Evolutionary conservation across 352 stramenopile species (phyloP).

Genomic region (Pythium utonaiense): DNA sequence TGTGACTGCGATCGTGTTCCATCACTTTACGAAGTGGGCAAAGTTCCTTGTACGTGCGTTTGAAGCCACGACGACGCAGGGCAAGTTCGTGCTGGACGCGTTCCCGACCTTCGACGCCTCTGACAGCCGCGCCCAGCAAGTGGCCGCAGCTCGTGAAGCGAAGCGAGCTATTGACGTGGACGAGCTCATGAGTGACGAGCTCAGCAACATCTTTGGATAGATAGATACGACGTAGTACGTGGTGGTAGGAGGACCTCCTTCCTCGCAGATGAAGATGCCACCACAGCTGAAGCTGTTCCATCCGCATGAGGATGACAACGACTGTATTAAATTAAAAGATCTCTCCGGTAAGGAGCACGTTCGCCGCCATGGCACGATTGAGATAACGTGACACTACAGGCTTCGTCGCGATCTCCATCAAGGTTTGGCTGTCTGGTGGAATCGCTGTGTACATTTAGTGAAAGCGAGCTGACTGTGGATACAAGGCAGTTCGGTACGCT

Average conservation of each 20-base stretch:
- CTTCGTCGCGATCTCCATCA: not conserved
- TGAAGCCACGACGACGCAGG: slow-evolving; percentile 60
- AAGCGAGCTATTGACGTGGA: slow-evolving; percentile 43
- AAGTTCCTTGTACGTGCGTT: slow-evolving; percentile 55
- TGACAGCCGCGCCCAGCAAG: slow-evolving; percentile 20
- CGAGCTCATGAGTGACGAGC: slow-evolving; percentile 32
- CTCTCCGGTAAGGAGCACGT: not conserved
- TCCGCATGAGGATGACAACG: not conserved
- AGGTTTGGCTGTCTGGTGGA: not conserved
- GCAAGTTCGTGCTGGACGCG: slow-evolving; percentile 73
- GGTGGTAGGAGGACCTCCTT: no score
- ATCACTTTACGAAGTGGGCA: slow-evolving; percentile 63
- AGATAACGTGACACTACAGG: not conserved
- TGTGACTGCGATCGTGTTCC: slow-evolving; percentile 56
- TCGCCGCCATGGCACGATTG: not conserved
- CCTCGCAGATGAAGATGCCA: not conserved
- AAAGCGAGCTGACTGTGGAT: not conserved
- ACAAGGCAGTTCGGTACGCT: not conserved
- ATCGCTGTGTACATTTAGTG: not conserved
- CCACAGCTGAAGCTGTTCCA: not conserved
- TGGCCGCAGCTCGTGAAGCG: slow-evolving; percentile 40
- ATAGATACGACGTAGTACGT: no score
- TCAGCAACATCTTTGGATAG: slow-evolving; percentile 31
- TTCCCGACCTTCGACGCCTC: slow-evolving; percentile 41
- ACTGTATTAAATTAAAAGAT: slow-evolving; percentile 9